Base-by-base conservation (phyloP, 2,329 filamentous ascomycete genomes). In the Bisporella sp. region DNA sequence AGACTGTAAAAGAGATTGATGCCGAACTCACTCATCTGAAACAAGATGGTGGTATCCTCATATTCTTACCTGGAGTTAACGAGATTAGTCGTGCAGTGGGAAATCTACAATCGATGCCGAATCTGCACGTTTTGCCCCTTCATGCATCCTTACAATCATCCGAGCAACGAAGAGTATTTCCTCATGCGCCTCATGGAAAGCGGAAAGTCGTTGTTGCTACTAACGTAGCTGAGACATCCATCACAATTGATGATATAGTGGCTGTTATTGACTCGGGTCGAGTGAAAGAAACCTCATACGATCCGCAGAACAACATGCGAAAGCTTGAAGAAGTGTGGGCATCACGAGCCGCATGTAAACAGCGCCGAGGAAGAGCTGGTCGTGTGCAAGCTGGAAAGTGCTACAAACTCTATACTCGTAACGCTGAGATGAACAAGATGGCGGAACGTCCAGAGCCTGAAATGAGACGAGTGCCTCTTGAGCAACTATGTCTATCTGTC, bases 161-260 rank as follows among this genome's bases (percentile, higher is more conserved):
- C 2, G 92, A 97, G 60, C 93, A 99, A 68, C 85, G 87, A 54
- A 79, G 82, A 29, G 93, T 99, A 1, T 99, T 99, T 65, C 76
- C 81, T 31, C 75, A 76, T 11, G 72, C 93, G 4, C 91, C 92
- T 0, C 67, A 72, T 3, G 90, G 90, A 0, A 91, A 89, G 69
- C 79, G 93, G 35, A 99, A 99, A 69, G 81, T 99, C 9, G 87
- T 99, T 33, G 88, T 92, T 5, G 89, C 93, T 1, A 99, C 93
- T 42, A 99, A 99, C 62, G 92, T 99, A 2, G 93, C 93, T 2
- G 93, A 99, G 67, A 99, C 93, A 0, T 97, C 93, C 2, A 97
- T 99, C 66, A 99, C 93, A 0, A 99, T 99, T 53, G 91, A 96
- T 64, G 93, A 99, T 64, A 88, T 99, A 48, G 87, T 97, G 2